Percentiles rank a stretch among this genome's conserved stretches.
phyloP scores from a whole-genome alignment of 2,329 filamentous ascomycete species.

The Epichloe uncinata region DNA sequence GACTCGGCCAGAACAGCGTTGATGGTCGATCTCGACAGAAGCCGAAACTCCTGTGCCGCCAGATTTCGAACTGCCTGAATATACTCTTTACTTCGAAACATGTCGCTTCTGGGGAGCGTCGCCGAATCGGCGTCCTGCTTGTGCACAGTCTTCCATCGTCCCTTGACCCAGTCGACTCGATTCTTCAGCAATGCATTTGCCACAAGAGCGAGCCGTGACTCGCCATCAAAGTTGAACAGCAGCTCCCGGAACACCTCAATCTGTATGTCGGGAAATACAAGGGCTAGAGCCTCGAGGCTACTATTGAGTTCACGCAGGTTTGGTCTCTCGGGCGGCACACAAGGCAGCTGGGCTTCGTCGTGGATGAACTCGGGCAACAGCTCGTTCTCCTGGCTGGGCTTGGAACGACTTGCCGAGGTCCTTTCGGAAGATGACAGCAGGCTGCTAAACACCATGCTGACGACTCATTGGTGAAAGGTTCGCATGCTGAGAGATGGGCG shows the following conservation, averaged over 20 bases:
- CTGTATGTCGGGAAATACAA: conserved; percentile 69
- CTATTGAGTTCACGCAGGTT: conserved; percentile 58
- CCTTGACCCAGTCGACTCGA: conserved; percentile 55
- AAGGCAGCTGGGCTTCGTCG: conserved; percentile 40
- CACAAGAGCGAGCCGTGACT: conserved; percentile 64
- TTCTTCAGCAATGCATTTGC: conserved; percentile 66
- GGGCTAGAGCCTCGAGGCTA: conserved; percentile 53
- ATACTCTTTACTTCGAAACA: conserved; percentile 55
- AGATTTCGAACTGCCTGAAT: conserved; percentile 54
- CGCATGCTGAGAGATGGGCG: background rate
- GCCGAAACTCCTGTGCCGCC: conserved; percentile 63
- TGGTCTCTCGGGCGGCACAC: conserved; percentile 36
- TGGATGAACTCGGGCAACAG: conserved; percentile 34
- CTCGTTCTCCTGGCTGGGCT: conserved; percentile 16
- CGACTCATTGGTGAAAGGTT: conserved; percentile 20
- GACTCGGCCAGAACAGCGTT: conserved; percentile 67
- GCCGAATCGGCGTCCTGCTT: conserved; percentile 18
- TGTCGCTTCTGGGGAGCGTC: conserved; percentile 44
- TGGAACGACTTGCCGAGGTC: conserved; percentile 19
- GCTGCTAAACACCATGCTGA: conserved; percentile 35
- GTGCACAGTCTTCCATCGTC: conserved; percentile 43
- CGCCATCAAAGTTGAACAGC: conserved; percentile 58
- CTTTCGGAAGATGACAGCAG: conserved; percentile 32
- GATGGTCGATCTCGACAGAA: conserved; percentile 58
- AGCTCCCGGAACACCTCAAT: conserved; percentile 74